Percentiles rank a stretch among this genome's conserved stretches.
Evolutionary conservation across 2,329 filamentous ascomycete genomes (phyloP).

Genomic region (Colletotrichum aenigma): DNA sequence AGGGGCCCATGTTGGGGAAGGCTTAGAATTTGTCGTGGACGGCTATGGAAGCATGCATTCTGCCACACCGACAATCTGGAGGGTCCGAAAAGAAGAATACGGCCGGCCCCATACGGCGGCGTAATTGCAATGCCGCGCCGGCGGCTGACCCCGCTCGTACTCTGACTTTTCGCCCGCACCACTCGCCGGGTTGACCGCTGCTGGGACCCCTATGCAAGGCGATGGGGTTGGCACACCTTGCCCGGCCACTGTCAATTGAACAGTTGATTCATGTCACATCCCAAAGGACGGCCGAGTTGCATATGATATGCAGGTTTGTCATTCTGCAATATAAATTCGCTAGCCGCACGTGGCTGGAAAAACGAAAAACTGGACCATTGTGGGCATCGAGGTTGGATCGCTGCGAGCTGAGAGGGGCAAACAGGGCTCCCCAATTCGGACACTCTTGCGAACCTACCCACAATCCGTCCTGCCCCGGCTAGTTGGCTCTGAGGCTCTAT

Average conservation of each 20-base stretch:
- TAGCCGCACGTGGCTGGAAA: not conserved
- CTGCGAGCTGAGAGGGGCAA: not conserved
- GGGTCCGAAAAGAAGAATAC: not conserved
- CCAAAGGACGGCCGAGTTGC: not conserved
- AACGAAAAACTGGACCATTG: not conserved
- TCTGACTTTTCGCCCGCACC: not conserved
- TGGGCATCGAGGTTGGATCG: not conserved
- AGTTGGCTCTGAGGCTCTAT: conserved; percentile 8
- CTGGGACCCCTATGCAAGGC: not conserved
- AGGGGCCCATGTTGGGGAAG: not conserved
- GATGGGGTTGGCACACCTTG: not conserved
- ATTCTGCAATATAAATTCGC: not conserved
- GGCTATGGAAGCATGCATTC: not conserved
- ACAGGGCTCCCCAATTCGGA: conserved; percentile 2
- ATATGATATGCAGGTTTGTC: not conserved
- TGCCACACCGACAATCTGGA: not conserved
- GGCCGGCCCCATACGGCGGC: not conserved
- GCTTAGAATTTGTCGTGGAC: not conserved
- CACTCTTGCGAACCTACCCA: conserved; percentile 17
- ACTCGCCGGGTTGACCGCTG: not conserved
- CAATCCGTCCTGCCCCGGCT: not conserved
- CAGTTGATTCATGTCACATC: not conserved
- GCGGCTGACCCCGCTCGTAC: conserved; percentile 1
- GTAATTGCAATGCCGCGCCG: not conserved
- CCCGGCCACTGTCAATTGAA: not conserved